Conservation (phyloP, 257 asterid species). For the Hygrophila difformis region DNA sequence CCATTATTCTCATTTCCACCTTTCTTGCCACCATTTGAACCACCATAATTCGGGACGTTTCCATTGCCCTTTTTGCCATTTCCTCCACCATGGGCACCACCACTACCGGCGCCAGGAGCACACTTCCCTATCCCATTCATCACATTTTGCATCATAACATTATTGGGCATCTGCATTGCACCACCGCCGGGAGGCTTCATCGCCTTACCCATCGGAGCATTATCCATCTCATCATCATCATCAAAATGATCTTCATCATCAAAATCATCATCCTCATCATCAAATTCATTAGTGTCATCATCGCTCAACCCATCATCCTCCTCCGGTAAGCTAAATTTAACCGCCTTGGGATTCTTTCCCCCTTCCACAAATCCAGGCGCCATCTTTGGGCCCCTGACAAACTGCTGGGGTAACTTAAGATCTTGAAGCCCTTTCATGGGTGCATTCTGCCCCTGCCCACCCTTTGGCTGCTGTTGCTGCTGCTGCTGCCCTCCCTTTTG, state of each 20-base stretch:
- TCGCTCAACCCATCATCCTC: slow-evolving; percentile 58
- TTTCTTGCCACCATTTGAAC: slow-evolving; percentile 36
- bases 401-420: slow-evolving; percentile 10
- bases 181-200: slow-evolving; percentile 36
- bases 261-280: slow-evolving; percentile 36
- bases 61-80: slow-evolving; percentile 26
- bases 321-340: slow-evolving; percentile 38
- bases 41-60: slow-evolving; percentile 6
- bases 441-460: slow-evolving; percentile 27
- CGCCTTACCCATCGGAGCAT: slow-evolving; percentile 31
- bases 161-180: slow-evolving; percentile 29
- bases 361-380: neutral
- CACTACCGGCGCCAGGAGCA: slow-evolving; percentile 8
- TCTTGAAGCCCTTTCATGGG: slow-evolving; percentile 42
- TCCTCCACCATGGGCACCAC: slow-evolving; percentile 16
- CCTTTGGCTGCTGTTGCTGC: slow-evolving; percentile 23
- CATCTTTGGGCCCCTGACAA: neutral
- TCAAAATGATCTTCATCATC: slow-evolving; percentile 25
- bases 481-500: slow-evolving; percentile 17
- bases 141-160: too few species aligned
- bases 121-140: slow-evolving; percentile 23
- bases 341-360: slow-evolving; percentile 41
- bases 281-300: slow-evolving; percentile 17
- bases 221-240: slow-evolving; percentile 36
- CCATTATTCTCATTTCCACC: slow-evolving; percentile 24